Evolutionary conservation across 139 green algal genomes (phyloP), one percentile per base, ranked within the genome.

Genomic region (Ettlia oleoabundans): DNA sequence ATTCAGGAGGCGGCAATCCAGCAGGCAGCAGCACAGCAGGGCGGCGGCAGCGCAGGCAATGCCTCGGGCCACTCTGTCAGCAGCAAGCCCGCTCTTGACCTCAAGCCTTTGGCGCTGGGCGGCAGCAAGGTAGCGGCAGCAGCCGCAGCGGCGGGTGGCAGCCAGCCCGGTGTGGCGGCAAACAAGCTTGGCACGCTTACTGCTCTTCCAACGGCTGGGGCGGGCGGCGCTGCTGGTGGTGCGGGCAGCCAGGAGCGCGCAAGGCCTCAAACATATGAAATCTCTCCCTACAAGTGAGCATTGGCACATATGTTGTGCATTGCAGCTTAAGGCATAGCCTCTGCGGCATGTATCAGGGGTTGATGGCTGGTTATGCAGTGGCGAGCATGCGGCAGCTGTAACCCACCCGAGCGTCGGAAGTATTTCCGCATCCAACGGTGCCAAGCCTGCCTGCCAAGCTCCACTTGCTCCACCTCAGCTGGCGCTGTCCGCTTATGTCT

Each of bases 211-310:
- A 55, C 76, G 43, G n/a, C 43, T 63, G 65, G 43, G n/a, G n/a
- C 62, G 66, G 55, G 18, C 15, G 47, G 47, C 15, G 47, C 47
- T 58, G 47, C 47, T 58, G 47, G 22, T 0, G 55, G 26, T 3
- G 30, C 37, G 24, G 30, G 35, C 68, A 52, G 70, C 78, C 15
- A 38, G 26, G 70, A 80, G 53, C 38, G 26, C 10, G 19, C 73
- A 22, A 61, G 41, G 4, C 81, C 77, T 15, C 75, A 82, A 38
- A 88, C 86, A 42, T 96, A 96, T 61, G 88, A 95, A 47, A 96
- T 96, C 40, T 95, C 93, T 24, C 93, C 93, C 0, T 96, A 94
- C 84, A 96, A 86, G 92, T 94, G 76, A 61, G 58, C 24, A 13
- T 30, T 15, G 58, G 24, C 26, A 13, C 15, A 30, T 67, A 7